phyloP scores from a whole-genome alignment of 2,329 filamentous ascomycete species.

The Sporothrix protearum region DNA sequence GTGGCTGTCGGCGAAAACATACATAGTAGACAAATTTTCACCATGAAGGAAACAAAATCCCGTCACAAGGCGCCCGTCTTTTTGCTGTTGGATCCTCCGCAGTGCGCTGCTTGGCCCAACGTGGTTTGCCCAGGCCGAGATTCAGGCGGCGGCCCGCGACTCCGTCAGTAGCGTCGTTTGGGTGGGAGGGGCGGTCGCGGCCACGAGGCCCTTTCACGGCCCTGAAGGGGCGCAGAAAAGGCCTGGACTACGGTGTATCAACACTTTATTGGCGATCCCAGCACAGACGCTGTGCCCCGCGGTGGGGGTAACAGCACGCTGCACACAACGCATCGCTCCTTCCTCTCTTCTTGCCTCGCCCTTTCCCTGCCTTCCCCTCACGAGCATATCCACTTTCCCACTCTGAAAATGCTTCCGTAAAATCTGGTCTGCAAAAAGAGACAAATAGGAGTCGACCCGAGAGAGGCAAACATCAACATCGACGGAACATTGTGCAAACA shows the following conservation, averaged over 20 bases:
- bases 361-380: slow-evolving; percentile 9
- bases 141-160: slow-evolving; percentile 25
- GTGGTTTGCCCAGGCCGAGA: slow-evolving; percentile 15
- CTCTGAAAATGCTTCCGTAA: background rate
- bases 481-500: slow-evolving; percentile 10
- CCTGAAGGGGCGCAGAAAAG: background rate
- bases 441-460: background rate
- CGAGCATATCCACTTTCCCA: slow-evolving; percentile 1
- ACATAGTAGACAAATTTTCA: too few species aligned
- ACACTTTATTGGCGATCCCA: background rate
- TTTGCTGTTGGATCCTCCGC: background rate
- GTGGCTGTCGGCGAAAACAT: background rate
- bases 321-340: background rate
- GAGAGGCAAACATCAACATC: background rate
- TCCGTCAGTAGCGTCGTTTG: slow-evolving; percentile 22
- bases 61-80: background rate
- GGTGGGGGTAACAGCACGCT: background rate
- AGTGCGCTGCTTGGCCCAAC: background rate
- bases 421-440: background rate
- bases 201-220: background rate
- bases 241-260: too few species aligned
- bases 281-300: slow-evolving; percentile 12
- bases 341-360: background rate
- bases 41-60: background rate
- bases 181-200: background rate